phyloP scores from a whole-genome alignment of 2,329 filamentous ascomycete genomes.

The Pochonia chlamydosporia region DNA sequence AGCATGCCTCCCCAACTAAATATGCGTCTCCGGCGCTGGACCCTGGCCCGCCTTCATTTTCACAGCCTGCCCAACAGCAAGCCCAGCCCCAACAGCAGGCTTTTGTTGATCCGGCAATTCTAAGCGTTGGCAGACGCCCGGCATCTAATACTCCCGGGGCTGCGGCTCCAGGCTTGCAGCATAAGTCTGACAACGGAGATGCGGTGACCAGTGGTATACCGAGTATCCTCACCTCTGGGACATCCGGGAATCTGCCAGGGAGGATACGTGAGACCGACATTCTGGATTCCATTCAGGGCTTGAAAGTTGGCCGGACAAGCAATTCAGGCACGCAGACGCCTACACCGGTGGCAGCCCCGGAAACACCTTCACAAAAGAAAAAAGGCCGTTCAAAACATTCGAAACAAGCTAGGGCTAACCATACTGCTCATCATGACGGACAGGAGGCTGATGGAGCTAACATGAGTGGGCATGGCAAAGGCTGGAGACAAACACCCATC shows the following conservation, averaged over 20 bases:
- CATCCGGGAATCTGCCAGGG: constrained; percentile 5
- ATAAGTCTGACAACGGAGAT: constrained; percentile 8
- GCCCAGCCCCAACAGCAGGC: constrained; percentile 27
- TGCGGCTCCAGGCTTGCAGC: constrained; percentile 6
- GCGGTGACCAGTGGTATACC: background rate
- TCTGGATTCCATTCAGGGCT: constrained; percentile 20
- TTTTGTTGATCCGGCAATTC: constrained; percentile 78
- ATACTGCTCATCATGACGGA: constrained; percentile 20
- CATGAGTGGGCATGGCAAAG: constrained; percentile 38
- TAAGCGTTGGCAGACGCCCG: constrained; percentile 56
- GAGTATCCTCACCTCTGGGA: background rate
- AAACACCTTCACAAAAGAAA: constrained; percentile 23
- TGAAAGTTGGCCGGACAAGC: constrained; percentile 15
- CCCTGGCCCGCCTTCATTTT: constrained; percentile 6
- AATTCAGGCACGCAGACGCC: constrained; percentile 13
- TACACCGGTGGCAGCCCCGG: constrained; percentile 10
- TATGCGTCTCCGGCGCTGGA: constrained; percentile 19
- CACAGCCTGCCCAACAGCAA: constrained; percentile 19
- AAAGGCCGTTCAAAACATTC: constrained; percentile 24
- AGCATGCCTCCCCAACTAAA: constrained; percentile 21
- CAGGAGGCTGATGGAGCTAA: constrained; percentile 16
- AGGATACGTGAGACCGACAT: constrained; percentile 18
- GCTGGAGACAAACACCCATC: constrained; percentile 56
- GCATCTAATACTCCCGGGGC: constrained; percentile 21
- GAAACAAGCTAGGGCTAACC: constrained; percentile 24